A percentile compares a stretch with the other conserved stretches of the same genome.
Evolutionary conservation across 176 grass and related monocot genomes (phyloP).

Genomic region (Dactylis glomerata): DNA sequence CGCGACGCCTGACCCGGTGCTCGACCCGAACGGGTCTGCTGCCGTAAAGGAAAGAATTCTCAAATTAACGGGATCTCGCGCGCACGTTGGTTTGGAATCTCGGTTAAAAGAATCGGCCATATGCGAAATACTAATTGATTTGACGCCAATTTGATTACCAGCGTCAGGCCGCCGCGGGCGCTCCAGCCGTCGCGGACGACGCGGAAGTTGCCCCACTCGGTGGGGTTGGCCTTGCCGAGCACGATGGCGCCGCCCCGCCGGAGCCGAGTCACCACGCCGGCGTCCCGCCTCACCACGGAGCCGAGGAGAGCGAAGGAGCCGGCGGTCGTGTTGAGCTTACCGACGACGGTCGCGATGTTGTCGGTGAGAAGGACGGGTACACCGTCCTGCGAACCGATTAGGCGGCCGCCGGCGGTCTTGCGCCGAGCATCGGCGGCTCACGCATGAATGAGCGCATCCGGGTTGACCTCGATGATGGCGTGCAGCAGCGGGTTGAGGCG

Average conservation of each 20-base stretch:
- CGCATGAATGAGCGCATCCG: slow-evolving; percentile 46
- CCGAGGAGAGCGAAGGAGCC: slow-evolving; percentile 65
- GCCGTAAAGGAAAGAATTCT: too few species aligned
- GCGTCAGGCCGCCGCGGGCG: slow-evolving; percentile 41
- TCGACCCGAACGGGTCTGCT: slow-evolving; percentile 33
- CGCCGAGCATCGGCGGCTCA: slow-evolving; percentile 29
- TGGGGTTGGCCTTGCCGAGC: slow-evolving; percentile 56
- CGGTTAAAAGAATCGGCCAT: too few species aligned
- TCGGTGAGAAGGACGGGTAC: slow-evolving; percentile 64
- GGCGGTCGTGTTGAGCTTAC: slow-evolving; percentile 60
- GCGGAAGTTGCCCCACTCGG: slow-evolving; percentile 57
- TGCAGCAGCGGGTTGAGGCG: too few species aligned
- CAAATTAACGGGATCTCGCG: too few species aligned
- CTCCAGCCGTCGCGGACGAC: slow-evolving; percentile 26
- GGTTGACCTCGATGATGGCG: too few species aligned
- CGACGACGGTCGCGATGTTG: slow-evolving; percentile 49
- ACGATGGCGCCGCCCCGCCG: slow-evolving; percentile 48
- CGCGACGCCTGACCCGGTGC: slow-evolving; percentile 47
- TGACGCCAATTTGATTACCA: neutral
- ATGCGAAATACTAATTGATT: too few species aligned
- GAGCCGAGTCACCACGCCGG: slow-evolving; percentile 48
- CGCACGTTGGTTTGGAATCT: too few species aligned
- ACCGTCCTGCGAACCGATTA: slow-evolving; percentile 30
- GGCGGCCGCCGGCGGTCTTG: neutral
- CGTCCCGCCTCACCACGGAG: slow-evolving; percentile 37